Percentiles rank a stretch among this genome's conserved stretches.
Evolutionary conservation across 768 basidiomycete genomes (phyloP).

Genomic region (Boletus edulis): DNA sequence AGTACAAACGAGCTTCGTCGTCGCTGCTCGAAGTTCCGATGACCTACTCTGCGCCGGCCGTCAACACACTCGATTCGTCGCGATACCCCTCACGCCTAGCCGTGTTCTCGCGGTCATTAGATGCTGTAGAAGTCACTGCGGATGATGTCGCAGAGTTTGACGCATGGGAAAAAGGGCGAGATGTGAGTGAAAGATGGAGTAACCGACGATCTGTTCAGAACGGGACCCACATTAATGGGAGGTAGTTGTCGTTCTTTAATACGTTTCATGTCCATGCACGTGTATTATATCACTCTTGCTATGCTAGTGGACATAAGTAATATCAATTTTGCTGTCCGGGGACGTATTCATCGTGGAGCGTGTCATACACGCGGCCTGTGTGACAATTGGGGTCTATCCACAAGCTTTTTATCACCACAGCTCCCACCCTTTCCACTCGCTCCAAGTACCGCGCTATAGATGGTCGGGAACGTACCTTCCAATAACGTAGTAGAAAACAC

Average conservation of each 20-base stretch:
- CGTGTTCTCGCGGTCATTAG: background rate
- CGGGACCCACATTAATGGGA: conserved; percentile 23
- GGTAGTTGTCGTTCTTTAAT: background rate
- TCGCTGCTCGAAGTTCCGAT: conserved; percentile 40
- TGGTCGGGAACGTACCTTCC: conserved; percentile 22
- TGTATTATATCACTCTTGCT: conserved; percentile 17
- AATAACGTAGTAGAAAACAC: conserved; percentile 10
- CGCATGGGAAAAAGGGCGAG: conserved; percentile 42
- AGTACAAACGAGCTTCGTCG: conserved; percentile 34
- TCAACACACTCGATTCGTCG: conserved; percentile 32
- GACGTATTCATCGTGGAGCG: background rate
- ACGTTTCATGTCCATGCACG: background rate
- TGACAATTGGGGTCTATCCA: conserved; percentile 9
- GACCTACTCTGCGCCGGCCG: conserved; percentile 29
- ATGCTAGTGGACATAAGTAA: background rate
- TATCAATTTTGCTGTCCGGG: background rate
- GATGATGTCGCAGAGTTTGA: conserved; percentile 17
- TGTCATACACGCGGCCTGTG: conserved; percentile 26
- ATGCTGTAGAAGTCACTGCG: background rate
- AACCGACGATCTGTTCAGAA: conserved; percentile 38
- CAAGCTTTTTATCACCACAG: conserved; percentile 9
- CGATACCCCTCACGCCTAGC: conserved; percentile 4
- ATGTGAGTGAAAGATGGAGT: conserved; percentile 55
- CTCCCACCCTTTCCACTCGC: conserved; percentile 4
- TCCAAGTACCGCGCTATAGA: conserved; percentile 2